Base-by-base conservation (phyloP, 768 basidiomycete species). In the Gymnopilus junonius region DNA sequence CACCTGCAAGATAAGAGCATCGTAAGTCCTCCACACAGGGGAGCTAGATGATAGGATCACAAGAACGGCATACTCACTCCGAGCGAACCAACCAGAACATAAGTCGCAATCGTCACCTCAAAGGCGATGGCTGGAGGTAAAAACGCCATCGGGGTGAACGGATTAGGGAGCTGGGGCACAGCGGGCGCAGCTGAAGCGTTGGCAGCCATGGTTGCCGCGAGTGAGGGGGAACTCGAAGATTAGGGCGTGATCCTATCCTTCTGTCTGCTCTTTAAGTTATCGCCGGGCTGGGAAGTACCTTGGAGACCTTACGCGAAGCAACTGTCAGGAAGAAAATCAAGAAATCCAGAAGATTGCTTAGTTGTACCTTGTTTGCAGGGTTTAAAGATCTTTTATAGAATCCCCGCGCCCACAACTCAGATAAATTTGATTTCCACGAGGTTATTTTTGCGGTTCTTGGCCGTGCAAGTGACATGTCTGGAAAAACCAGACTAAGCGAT, bases 141-240 rank as follows among this genome's bases (percentile, higher is more conserved):
- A 32, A 58, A 63, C n/a, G 62, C 56, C 46, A 63, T 40, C 25
- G 62, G 62, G 7, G 62, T 58, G n/a, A 40, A 32, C 4, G 62
- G 57, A 27, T 63, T 63, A 7, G 54, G 62, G 25, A 63, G 14
- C 29, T 51, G 48, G 4, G 14, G n/a, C 11, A 5, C n/a, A 23
- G 43, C 3, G n/a, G n/a, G n/a, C n/a, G n/a, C n/a, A 8, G 43
- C 10, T 17, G n/a, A 3, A 4, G 17, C 11, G 4, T 23, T 45
- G 3, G 15, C 6, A 10, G 12, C 43, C 43, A 45, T 45, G 0
- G n/a, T 20, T 21, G 23, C 23, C 43, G 17, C n/a, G n/a, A 51
- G 29, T 51, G 48, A 51, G 48, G 54, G 54, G 54, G 54, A 37
- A 55, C 54, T 55, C 54, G 54, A 55, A 55, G 40, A 27, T 39